Base-by-base conservation (phyloP, 2,329 filamentous ascomycete species). In the Paecilomyces fulvus region DNA sequence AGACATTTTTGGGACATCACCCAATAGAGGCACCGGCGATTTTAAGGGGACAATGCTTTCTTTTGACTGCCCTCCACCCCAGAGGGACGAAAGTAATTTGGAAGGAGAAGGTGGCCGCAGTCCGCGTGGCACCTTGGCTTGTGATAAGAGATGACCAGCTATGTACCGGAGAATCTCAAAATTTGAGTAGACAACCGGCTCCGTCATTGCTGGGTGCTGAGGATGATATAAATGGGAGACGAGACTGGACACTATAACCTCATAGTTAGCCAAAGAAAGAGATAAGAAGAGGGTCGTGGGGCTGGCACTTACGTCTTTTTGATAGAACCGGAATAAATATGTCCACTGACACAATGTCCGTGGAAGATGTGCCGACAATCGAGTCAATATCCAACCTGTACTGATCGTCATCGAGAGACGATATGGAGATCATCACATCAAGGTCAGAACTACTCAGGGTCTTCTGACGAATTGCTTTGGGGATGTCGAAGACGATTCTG, bases 91-190 rank as follows among this genome's bases (percentile, higher is more conserved):
- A 14, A 97, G 78, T 66, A 96, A 80, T 70, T 96, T 97, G 51
- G 95, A 89, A 0, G 92, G 92, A 0, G 92, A 96, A n/a, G 87
- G 83, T 3, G 85, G 85, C 9, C 92, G 80, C 67, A 89, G 89
- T 0, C 84, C 85, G 55, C 81, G 81, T 37, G 71, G 66, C 25
- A 65, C 68, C 10, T 83, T 81, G 69, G 83, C 88, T 65, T 86
- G 83, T 0, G 81, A 79, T 46, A 86, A 81, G 30, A 83, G 77
- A 20, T 83, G 77, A 46, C 89, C 77, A 51, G 81, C 82, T 23
- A 96, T 75, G 3, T 85, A 84, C 31, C 86, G 86, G 28, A 96
- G 77, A 2, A 89, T 83, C 59, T 90, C 90, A 50, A 85, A 85
- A 66, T 96, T 88, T 62, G 88, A 90, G 10, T 85, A 85, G 3